Evolutionary conservation across 2,329 filamentous ascomycete genomes (phyloP), one percentile per base, ranked within the genome.

Genomic region (Phoma sp.): DNA sequence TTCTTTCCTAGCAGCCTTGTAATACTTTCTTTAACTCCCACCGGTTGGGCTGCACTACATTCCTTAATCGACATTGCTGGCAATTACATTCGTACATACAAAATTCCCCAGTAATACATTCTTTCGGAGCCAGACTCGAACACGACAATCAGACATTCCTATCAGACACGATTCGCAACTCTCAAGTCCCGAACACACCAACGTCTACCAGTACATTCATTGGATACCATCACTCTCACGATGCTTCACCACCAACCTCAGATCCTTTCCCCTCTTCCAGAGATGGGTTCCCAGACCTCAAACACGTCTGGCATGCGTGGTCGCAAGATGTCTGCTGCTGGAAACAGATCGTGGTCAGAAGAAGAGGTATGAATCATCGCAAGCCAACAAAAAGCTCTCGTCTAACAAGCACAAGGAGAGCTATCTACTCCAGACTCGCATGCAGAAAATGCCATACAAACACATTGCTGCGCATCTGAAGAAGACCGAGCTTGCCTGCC

Each of bases 401-500:
- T 25, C 64, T 74, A 45, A 73, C 66, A 53, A 10, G n/a, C 32
- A 43, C 59, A 61, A 94, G 90, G 91, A 95, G 78, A 84, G 87
- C 54, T 95, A 94, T 74, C 87, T 95, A 50, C 84, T 95, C 58
- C 89, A 92, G 76, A 93, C 89, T 57, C 89, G 91, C 55, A 85
- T 91, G 69, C 89, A 93, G 70, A 94, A 94, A 78, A 92, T 94
- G 87, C 91, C 91, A 0, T 95, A 95, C 78, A 95, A 94, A 82
- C 90, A 94, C 74, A 95, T 95, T 72, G 91, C 91, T 55, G 85
- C 88, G 55, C 88, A 93, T 67, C 80, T 95, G 64, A 91, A 92
- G 78, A 96, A 95, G 81, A 95, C 91, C 0, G 91, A 95, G 78
- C 82, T 95, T 56, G 91, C 91, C 43, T 96, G 91, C 78, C 90